phyloP scores from a whole-genome alignment of 306 rosid genomes.

The Casuarina equisetifolia region DNA sequence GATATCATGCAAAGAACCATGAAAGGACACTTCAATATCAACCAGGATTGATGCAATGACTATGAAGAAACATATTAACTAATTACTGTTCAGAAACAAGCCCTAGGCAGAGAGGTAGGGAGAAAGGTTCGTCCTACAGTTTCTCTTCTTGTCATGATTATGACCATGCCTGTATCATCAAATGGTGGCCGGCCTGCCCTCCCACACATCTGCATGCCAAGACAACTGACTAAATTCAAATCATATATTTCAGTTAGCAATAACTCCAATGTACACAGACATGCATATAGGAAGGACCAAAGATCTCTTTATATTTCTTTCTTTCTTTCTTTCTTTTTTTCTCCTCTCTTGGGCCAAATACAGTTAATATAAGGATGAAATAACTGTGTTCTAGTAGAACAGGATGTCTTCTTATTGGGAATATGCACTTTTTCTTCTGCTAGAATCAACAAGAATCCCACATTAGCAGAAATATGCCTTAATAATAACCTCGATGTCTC shows the following conservation, averaged over 20 bases:
- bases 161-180: constrained; percentile 94
- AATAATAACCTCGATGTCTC: not conserved
- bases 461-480: not conserved
- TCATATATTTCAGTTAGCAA: constrained; percentile 6
- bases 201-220: constrained; percentile 76
- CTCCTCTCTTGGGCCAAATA: constrained; percentile 3
- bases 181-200: constrained; percentile 99
- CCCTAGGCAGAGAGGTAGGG: constrained; percentile 14
- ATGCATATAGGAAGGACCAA: not conserved
- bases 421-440: not conserved
- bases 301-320: not conserved
- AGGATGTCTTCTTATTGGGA: not conserved
- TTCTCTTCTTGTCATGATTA: constrained; percentile 97
- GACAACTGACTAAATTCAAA: not conserved
- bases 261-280: not conserved
- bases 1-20: constrained; percentile 18
- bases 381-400: not conserved
- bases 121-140: constrained; percentile 51
- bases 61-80: constrained; percentile 8
- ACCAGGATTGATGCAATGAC: not conserved
- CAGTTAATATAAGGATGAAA: not conserved
- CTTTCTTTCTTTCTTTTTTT: not conserved
- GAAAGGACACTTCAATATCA: constrained; percentile 18
- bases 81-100: constrained; percentile 4
- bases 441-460: not conserved